Evolutionary conservation across 2,329 filamentous ascomycete species (phyloP).

Genomic region (Nemania abortiva): DNA sequence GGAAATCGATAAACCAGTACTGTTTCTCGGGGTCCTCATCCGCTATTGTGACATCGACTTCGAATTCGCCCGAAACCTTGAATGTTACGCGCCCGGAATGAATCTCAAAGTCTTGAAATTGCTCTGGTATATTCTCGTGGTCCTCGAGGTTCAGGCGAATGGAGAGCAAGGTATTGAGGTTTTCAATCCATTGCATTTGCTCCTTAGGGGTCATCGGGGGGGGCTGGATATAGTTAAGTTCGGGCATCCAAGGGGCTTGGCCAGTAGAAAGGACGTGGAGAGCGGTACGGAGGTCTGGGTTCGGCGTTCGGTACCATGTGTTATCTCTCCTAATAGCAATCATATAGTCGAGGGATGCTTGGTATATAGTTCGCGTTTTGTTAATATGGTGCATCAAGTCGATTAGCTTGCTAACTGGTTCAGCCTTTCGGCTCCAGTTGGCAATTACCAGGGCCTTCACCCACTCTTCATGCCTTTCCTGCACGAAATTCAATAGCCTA

Average conservation of each 20-base stretch:
- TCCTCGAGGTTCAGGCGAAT: conserved; percentile 89
- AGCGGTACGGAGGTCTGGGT: conserved; percentile 91
- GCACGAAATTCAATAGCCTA: conserved; percentile 79
- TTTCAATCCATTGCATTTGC: conserved; percentile 78
- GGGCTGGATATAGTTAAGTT: conserved; percentile 83
- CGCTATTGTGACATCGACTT: conserved; percentile 91
- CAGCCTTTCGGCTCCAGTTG: conserved; percentile 86
- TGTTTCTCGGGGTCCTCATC: conserved; percentile 86
- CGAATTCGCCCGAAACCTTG: conserved; percentile 83
- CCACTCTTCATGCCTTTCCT: conserved; percentile 85
- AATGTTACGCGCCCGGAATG: conserved; percentile 92
- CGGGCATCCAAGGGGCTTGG: conserved; percentile 81
- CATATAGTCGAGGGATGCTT: conserved; percentile 70
- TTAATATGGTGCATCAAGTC: conserved; percentile 84
- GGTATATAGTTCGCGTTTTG: conserved; percentile 70
- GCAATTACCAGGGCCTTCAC: conserved; percentile 92
- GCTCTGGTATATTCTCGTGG: conserved; percentile 77
- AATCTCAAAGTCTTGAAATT: conserved; percentile 82
- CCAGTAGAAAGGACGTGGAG: conserved; percentile 86
- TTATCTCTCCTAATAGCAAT: conserved; percentile 80
- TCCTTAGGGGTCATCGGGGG: conserved; percentile 77
- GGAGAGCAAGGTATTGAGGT: conserved; percentile 85
- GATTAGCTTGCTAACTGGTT: conserved; percentile 86
- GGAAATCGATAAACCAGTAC: conserved; percentile 94
- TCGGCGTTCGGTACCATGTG: conserved; percentile 79